These are phyloP conservation scores for Aureobasidium sp. DNA, from an alignment of 2,329 filamentous ascomycete species.

Conservation along the genomic window DNA sequence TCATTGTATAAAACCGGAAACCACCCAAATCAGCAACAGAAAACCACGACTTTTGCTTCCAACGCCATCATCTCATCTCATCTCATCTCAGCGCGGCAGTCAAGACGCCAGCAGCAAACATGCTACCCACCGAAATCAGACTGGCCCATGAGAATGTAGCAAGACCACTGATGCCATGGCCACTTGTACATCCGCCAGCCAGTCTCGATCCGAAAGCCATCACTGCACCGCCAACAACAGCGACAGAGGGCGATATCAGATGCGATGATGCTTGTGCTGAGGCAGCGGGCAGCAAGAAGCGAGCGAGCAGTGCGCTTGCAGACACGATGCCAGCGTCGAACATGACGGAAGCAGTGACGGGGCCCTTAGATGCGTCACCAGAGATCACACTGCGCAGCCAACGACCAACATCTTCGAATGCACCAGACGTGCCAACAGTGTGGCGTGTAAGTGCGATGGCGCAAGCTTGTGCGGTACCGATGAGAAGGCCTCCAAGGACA, in stretches of 20 bases:
- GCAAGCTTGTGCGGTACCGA: constrained; percentile 52
- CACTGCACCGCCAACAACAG: constrained; percentile 48
- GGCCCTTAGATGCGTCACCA: constrained; percentile 22
- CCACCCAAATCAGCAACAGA: background rate
- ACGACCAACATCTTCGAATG: constrained; percentile 55
- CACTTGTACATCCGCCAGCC: constrained; percentile 61
- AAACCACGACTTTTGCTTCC: background rate
- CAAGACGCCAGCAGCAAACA: constrained; percentile 49
- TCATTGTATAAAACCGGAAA: background rate
- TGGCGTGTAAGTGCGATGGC: constrained; percentile 48
- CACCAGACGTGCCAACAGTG: constrained; percentile 54
- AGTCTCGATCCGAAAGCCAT: constrained; percentile 56
- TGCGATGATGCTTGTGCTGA: constrained; percentile 4
- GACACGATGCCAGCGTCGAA: constrained; percentile 48
- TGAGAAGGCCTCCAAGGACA: constrained; percentile 50
- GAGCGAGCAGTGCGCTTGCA: constrained; percentile 38
- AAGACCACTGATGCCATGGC: constrained; percentile 62
- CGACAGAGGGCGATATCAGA: constrained; percentile 23
- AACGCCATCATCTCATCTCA: background rate
- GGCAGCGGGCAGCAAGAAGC: constrained; percentile 14
- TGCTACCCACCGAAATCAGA: constrained; percentile 52
- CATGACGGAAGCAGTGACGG: constrained; percentile 39
- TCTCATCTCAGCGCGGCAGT: constrained; percentile 1
- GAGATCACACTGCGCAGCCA: constrained; percentile 40
- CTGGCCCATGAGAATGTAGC: constrained; percentile 57